phyloP scores from a whole-genome alignment of 108 stramenopile genomes.

The Skeletonema menzelii region DNA sequence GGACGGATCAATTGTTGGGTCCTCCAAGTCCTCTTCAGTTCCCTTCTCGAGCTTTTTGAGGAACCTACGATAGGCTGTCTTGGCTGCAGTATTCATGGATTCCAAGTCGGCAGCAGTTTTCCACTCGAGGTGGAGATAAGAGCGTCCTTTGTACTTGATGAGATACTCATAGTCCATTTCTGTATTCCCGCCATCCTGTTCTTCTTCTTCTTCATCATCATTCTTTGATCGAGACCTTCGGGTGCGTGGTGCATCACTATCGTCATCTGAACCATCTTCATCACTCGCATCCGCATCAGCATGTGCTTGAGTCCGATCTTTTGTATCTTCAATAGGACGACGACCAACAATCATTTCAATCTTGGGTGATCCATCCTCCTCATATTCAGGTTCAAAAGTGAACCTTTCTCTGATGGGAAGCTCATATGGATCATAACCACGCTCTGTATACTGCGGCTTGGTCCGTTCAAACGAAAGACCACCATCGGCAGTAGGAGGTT shows the following conservation, averaged over 20 bases:
- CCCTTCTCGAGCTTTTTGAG: slow-evolving; percentile 83
- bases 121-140: slow-evolving; percentile 92
- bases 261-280: slow-evolving; percentile 16
- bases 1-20: slow-evolving; percentile 83
- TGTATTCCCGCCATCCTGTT: slow-evolving; percentile 20
- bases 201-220: slow-evolving; percentile 45
- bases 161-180: slow-evolving; percentile 93
- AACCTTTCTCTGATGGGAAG: slow-evolving; percentile 85
- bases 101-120: slow-evolving; percentile 83
- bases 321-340: slow-evolving; percentile 79
- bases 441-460: slow-evolving; percentile 68
- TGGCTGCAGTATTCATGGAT: slow-evolving; percentile 85
- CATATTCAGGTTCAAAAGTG: slow-evolving; percentile 90
- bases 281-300: slow-evolving; percentile 27
- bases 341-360: slow-evolving; percentile 93
- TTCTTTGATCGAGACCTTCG: slow-evolving; percentile 18
- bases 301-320: slow-evolving; percentile 28
- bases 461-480: slow-evolving; percentile 13
- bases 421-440: slow-evolving; percentile 77
- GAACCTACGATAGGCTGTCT: slow-evolving; percentile 83
- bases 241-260: slow-evolving; percentile 17
- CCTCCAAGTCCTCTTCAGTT: slow-evolving; percentile 78
- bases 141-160: slow-evolving; percentile 93
- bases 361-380: slow-evolving; percentile 90
- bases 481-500: slow-evolving; percentile 4